Percentiles rank a stretch among this genome's conserved stretches.
These are phyloP conservation scores for Termitomyces sp. DNA, from an alignment of 768 basidiomycete genomes.

Conservation along the genomic window DNA sequence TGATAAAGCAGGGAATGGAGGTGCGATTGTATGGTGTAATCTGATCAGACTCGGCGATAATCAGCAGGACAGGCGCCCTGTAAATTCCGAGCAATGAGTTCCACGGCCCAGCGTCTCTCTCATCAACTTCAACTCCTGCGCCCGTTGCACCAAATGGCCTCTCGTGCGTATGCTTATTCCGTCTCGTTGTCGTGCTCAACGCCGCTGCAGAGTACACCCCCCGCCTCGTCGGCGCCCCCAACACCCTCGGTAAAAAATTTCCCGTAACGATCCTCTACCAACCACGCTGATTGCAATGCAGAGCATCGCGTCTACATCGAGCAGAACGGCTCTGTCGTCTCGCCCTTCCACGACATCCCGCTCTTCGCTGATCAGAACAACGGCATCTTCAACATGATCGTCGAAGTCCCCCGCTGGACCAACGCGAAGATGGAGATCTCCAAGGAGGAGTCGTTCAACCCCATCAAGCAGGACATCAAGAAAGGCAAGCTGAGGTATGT, in stretches of 20 bases:
- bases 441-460: constrained; percentile 98
- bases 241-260: constrained; percentile 76
- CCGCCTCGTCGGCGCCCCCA: constrained; percentile 80
- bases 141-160: constrained; percentile 43
- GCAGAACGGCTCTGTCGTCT: constrained; percentile 78
- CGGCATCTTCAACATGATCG: constrained; percentile 98
- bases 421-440: constrained; percentile 99
- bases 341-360: constrained; percentile 94
- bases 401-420: constrained; percentile 98
- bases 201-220: constrained; percentile 53
- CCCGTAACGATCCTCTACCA: constrained; percentile 7
- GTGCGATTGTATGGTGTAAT: constrained; percentile 13
- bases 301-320: constrained; percentile 96
- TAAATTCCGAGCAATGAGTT: constrained; percentile 30
- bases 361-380: constrained; percentile 95
- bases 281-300: constrained; percentile 28
- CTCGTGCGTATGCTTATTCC: constrained; percentile 26
- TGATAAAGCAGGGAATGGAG: constrained; percentile 10
- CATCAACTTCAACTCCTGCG: constrained; percentile 61
- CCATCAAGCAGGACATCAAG: constrained; percentile 99
- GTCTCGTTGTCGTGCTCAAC: constrained; percentile 4
- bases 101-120: constrained; percentile 46
- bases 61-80: constrained; percentile 21
- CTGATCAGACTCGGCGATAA: constrained; percentile 14
- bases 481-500: constrained; percentile 95